Percentiles rank a stretch among this genome's conserved stretches.
phyloP scores from a whole-genome alignment of 208 protist species.

The Sergeia podlipaevii region DNA sequence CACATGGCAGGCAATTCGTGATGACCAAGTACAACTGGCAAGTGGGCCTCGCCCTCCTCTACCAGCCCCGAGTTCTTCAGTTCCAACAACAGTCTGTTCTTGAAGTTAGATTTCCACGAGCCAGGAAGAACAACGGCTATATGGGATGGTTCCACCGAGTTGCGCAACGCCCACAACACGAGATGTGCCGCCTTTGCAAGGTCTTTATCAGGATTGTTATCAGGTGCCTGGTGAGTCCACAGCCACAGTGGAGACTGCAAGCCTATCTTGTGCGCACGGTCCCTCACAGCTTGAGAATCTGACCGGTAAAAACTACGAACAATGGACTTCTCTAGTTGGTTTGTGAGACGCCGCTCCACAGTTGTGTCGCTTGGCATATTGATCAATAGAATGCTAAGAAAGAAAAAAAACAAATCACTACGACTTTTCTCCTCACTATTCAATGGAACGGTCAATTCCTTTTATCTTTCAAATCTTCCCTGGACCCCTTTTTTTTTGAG shows the following conservation, averaged over 20 bases:
- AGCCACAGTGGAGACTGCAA: conserved; percentile 79
- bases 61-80: conserved; percentile 2
- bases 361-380: too few relatives aligned
- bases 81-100: conserved; percentile 21
- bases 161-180: conserved; percentile 59
- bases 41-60: conserved; percentile 4
- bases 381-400: too few relatives aligned
- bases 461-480: too few relatives aligned
- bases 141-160: conserved; percentile 29
- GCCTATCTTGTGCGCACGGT: conserved; percentile 35
- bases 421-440: not conserved
- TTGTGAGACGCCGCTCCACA: conserved; percentile 15
- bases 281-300: conserved; percentile 15
- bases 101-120: conserved; percentile 40
- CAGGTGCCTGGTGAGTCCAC: conserved; percentile 60
- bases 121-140: conserved; percentile 68
- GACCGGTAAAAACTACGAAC: conserved; percentile 60
- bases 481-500: too few relatives aligned
- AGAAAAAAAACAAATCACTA: conserved; percentile 11
- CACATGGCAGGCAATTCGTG: conserved; percentile 78
- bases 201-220: conserved; percentile 19
- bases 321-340: conserved; percentile 55
- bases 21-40: conserved; percentile 55
- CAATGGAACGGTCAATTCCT: too few relatives aligned
- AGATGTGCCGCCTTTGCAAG: conserved; percentile 51